Evolutionary conservation across 345 rosid genomes (phyloP).

Genomic region (Raphanus sativus): DNA sequence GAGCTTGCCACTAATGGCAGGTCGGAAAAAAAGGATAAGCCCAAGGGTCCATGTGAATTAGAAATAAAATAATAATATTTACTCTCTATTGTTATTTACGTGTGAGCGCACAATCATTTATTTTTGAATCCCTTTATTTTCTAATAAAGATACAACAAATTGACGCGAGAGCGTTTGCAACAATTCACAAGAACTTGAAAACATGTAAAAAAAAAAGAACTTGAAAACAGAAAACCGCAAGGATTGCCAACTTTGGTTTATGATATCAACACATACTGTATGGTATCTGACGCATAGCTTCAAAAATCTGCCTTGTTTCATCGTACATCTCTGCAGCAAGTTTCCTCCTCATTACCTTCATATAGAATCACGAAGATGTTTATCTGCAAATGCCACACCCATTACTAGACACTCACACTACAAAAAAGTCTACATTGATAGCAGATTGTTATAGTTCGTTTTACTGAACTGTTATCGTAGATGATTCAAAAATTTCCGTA

Average conservation of each 20-base stretch:
- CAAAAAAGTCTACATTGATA: too few species aligned
- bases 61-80: too few species aligned
- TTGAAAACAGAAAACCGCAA: not conserved
- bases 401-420: too few species aligned
- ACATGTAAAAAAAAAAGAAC: not conserved
- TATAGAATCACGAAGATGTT: not conserved
- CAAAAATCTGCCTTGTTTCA: not conserved
- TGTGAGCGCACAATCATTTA: not conserved
- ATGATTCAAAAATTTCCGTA: too few species aligned
- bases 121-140: not conserved
- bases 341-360: not conserved
- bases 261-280: not conserved
- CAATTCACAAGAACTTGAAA: not conserved
- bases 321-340: not conserved
- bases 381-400: too few species aligned
- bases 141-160: not conserved
- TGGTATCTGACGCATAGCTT: not conserved
- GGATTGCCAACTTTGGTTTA: not conserved
- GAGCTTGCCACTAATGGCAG: not conserved
- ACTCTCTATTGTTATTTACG: too few species aligned
- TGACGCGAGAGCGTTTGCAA: not conserved
- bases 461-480: too few species aligned
- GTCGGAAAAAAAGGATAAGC: not conserved
- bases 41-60: not conserved
- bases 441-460: too few species aligned